These are phyloP conservation scores for Pseudogymnoascus sp. DNA, from an alignment of 2,329 filamentous ascomycete species.

Conservation along the genomic window DNA sequence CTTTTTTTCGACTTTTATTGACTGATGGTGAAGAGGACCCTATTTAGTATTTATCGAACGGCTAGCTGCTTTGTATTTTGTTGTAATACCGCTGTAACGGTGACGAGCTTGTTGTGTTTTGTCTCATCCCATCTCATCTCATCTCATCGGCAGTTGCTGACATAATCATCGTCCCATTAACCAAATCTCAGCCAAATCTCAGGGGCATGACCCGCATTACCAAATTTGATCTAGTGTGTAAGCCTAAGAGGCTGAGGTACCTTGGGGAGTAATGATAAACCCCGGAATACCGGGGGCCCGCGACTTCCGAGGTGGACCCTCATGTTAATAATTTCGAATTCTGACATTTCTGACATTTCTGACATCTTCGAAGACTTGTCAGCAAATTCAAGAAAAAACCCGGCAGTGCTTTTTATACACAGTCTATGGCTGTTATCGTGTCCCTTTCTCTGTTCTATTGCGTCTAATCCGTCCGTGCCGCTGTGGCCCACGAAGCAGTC, in stretches of 20 bases:
- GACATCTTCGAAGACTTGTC: background rate
- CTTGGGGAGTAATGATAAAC: constrained; percentile 7
- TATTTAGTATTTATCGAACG: background rate
- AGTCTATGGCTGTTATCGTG: background rate
- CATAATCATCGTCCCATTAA: background rate
- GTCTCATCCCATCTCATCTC: background rate
- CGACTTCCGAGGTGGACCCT: constrained; percentile 3
- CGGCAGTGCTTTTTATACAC: background rate
- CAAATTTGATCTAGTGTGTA: background rate
- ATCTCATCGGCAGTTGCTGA: background rate
- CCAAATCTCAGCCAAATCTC: background rate
- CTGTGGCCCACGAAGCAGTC: background rate
- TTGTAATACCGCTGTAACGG: background rate
- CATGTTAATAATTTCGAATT: background rate
- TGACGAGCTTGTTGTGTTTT: background rate
- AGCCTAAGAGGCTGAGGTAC: background rate
- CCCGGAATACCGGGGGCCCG: background rate
- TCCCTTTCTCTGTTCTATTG: background rate
- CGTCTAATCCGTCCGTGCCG: background rate
- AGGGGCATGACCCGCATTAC: background rate
- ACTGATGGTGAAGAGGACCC: background rate
- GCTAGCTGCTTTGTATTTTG: background rate
- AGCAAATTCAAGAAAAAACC: background rate
- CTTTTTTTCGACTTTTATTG: background rate
- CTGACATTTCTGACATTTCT: background rate